phyloP scores from a whole-genome alignment of 2,329 filamentous ascomycete species.

The Fusarium lyarnte region DNA sequence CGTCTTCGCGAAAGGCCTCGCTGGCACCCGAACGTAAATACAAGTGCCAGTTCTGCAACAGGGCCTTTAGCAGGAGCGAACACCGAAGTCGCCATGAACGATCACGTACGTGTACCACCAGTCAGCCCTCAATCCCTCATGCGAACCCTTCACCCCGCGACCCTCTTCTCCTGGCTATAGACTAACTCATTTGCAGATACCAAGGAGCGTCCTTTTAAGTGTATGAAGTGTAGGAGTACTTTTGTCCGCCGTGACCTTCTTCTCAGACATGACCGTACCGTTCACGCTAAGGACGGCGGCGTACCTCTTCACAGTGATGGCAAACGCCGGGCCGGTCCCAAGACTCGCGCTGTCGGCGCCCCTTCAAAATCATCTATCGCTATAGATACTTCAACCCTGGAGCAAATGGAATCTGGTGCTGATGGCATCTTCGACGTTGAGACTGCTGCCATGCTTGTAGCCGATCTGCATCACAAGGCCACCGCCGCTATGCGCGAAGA shows the following conservation, averaged over 20 bases:
- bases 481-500: constrained; percentile 74
- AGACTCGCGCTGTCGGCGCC: constrained; percentile 69
- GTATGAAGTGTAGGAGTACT: constrained; percentile 96
- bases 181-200: constrained; percentile 73
- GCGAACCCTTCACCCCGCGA: constrained; percentile 11
- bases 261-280: constrained; percentile 95
- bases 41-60: constrained; percentile 98
- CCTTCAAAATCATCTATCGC: constrained; percentile 80
- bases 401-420: constrained; percentile 91
- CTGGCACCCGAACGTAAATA: constrained; percentile 95
- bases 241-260: constrained; percentile 97
- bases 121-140: constrained; percentile 8
- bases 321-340: constrained; percentile 81
- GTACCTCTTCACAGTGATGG: constrained; percentile 93
- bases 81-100: constrained; percentile 96
- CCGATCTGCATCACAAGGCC: constrained; percentile 95
- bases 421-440: constrained; percentile 96
- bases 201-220: constrained; percentile 99
- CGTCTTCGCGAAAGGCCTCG: constrained; percentile 78
- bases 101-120: constrained; percentile 83
- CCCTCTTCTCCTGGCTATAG: constrained; percentile 2
- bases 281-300: constrained; percentile 97
- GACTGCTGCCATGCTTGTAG: constrained; percentile 97
- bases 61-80: constrained; percentile 97
- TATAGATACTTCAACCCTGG: constrained; percentile 85